These are phyloP conservation scores for Suillus discolor DNA, from an alignment of 768 basidiomycete species.

Conservation along the genomic window DNA sequence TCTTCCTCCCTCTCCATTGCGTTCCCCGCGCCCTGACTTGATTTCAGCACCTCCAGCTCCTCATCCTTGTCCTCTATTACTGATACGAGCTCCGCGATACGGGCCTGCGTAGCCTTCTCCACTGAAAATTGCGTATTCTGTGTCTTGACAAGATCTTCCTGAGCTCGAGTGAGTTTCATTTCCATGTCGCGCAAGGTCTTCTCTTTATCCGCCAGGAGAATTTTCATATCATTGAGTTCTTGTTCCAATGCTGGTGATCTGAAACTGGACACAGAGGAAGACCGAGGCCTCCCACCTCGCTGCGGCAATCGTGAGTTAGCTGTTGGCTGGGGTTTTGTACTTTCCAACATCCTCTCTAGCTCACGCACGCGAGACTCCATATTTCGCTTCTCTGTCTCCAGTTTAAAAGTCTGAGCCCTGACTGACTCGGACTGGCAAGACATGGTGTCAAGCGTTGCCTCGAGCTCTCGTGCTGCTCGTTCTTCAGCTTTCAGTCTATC, in stretches of 20 bases:
- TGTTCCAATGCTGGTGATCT: conserved; percentile 54
- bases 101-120: conserved; percentile 48
- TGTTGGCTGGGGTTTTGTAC: conserved; percentile 34
- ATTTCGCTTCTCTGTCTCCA: conserved; percentile 58
- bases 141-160: conserved; percentile 49
- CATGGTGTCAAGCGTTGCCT: conserved; percentile 55
- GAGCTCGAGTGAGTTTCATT: conserved; percentile 51
- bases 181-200: conserved; percentile 42
- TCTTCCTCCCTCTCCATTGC: conserved; percentile 58
- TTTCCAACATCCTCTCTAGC: conserved; percentile 47
- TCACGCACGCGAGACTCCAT: conserved; percentile 63
- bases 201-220: conserved; percentile 47
- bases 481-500: conserved; percentile 55
- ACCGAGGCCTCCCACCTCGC: conserved; percentile 47
- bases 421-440: conserved; percentile 55
- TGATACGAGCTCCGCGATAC: conserved; percentile 46
- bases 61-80: conserved; percentile 58
- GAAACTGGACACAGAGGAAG: conserved; percentile 60
- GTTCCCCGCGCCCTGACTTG: conserved; percentile 35
- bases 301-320: conserved; percentile 34
- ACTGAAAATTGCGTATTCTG: conserved; percentile 63
- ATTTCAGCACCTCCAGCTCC: conserved; percentile 52
- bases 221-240: conserved; percentile 52
- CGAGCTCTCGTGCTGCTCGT: conserved; percentile 53
- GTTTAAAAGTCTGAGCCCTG: conserved; percentile 41